phyloP scores from a whole-genome alignment of 192 early-diverging fungal species.

The Helicostylum pulchrum region DNA sequence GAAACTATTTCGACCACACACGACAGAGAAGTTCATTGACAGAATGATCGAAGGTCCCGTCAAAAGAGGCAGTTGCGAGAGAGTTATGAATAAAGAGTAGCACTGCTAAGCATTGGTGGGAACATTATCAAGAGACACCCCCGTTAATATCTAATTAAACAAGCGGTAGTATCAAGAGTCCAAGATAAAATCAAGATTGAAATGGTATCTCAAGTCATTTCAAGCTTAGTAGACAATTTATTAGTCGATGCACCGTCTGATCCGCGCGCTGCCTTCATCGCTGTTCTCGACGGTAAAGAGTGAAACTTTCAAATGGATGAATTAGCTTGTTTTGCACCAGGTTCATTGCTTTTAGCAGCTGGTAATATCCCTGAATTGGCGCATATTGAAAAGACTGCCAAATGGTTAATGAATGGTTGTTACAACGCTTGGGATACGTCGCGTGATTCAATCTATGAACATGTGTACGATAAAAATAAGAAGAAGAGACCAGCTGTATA shows the following conservation, averaged over 20 bases:
- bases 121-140: too few species aligned
- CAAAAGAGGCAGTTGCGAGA: too few species aligned
- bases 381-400: conserved; percentile 35
- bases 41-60: too few species aligned
- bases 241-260: conserved; percentile 12
- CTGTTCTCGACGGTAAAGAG: conserved; percentile 7
- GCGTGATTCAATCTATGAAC: not conserved
- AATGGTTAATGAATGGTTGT: conserved; percentile 43
- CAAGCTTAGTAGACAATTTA: conserved; percentile 27
- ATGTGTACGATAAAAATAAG: not conserved
- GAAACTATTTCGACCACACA: too few species aligned
- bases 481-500: conserved; percentile 1
- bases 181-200: conserved; percentile 29
- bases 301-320: conserved; percentile 18
- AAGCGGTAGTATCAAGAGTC: conserved; percentile 44
- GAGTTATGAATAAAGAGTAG: too few species aligned
- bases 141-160: conserved; percentile 59
- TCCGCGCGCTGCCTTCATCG: conserved; percentile 10
- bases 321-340: conserved; percentile 53
- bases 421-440: conserved; percentile 38
- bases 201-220: conserved; percentile 31
- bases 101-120: too few species aligned
- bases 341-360: conserved; percentile 46
- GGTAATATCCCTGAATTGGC: conserved; percentile 38
- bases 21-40: too few species aligned